A percentile compares a stretch with the other conserved stretches of the same genome.
Conservation (phyloP, 192 early-diverging fungal species). For the Entrophospora sp. region DNA sequence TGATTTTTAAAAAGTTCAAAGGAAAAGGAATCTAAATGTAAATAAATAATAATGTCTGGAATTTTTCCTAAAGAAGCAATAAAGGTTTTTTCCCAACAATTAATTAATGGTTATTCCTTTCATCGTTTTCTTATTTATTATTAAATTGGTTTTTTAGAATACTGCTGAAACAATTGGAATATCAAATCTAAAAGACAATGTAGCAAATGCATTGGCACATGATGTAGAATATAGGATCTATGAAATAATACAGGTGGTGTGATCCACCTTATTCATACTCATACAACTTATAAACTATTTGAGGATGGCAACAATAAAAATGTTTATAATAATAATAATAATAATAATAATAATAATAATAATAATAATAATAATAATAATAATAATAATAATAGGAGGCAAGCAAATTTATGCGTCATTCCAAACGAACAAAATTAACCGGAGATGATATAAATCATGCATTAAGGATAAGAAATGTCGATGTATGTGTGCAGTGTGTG, state of each 20-base stretch:
- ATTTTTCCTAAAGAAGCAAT: conserved; percentile 51
- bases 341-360: no score
- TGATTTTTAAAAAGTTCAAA: no score
- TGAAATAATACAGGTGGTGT: conserved; percentile 72
- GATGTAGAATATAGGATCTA: conserved; percentile 95
- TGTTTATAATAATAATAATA: not conserved
- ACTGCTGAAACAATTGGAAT: conserved; percentile 82
- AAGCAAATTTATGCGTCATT: conserved; percentile 94
- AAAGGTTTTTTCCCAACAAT: conserved; percentile 25
- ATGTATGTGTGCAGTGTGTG: conserved; percentile 42
- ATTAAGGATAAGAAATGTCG: conserved; percentile 82
- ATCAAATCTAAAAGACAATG: conserved; percentile 75
- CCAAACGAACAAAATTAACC: conserved; percentile 69
- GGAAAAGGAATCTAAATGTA: no score
- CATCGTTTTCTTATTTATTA: not conserved
- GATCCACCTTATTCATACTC: no score
- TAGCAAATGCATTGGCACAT: conserved; percentile 71
- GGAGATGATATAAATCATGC: conserved; percentile 88
- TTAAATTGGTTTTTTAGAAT: conserved; percentile 37
- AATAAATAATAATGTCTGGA: conserved; percentile 10
- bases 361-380: no score
- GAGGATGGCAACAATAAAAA: no score
- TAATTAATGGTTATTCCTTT: conserved; percentile 5
- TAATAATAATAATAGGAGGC: conserved; percentile 56
- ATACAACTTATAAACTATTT: no score